phyloP scores from a whole-genome alignment of 805 yeast species.

The Wickerhamia fluorescens region DNA sequence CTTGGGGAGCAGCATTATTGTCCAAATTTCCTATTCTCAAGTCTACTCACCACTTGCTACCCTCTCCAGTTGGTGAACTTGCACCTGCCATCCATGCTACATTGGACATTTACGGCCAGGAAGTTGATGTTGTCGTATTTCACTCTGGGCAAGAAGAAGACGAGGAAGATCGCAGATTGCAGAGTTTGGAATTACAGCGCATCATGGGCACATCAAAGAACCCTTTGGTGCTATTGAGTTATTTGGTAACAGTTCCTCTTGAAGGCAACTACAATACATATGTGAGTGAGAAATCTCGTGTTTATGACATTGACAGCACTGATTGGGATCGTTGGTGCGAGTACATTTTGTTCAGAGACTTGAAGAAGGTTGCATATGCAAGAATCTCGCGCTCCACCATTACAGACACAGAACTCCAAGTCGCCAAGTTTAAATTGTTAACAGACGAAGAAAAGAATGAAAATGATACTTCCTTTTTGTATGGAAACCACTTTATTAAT shows the following conservation, averaged over 20 bases:
- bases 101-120: constrained; percentile 78
- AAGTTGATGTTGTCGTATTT: constrained; percentile 91
- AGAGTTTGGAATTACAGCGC: constrained; percentile 65
- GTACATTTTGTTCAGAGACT: constrained; percentile 80
- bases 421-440: constrained; percentile 77
- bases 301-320: constrained; percentile 88
- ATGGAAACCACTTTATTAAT: constrained; percentile 49
- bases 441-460: constrained; percentile 25
- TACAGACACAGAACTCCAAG: constrained; percentile 95
- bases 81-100: constrained; percentile 99
- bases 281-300: constrained; percentile 75
- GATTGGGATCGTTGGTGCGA: constrained; percentile 99
- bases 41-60: constrained; percentile 85
- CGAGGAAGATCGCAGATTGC: constrained; percentile 84
- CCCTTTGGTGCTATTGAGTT: constrained; percentile 84
- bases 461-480: constrained; percentile 32
- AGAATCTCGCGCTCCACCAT: constrained; percentile 88
- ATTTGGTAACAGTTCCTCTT: constrained; percentile 80
- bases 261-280: constrained; percentile 90
- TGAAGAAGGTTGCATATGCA: constrained; percentile 88
- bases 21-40: constrained; percentile 91
- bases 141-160: constrained; percentile 99
- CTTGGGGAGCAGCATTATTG: constrained; percentile 93
- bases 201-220: constrained; percentile 77
- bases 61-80: constrained; percentile 95